Conservation (phyloP, 2,329 filamentous ascomycete genomes). For the Alternaria sp. region DNA sequence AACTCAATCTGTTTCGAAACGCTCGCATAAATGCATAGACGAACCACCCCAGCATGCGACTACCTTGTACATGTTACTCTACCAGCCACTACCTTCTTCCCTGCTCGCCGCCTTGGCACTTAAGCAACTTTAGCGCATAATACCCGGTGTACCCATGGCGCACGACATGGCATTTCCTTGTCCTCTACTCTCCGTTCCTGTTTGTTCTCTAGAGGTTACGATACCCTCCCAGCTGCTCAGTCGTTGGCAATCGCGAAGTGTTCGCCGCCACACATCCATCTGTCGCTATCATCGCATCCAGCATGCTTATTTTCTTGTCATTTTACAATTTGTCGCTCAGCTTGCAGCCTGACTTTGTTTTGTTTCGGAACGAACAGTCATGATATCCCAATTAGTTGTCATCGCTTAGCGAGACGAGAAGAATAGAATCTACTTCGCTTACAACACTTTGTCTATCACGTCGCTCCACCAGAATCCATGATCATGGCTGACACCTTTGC, state of each 20-base stretch:
- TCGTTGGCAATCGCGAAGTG: conserved; percentile 15
- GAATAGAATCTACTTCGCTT: background rate
- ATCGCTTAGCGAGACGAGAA: background rate
- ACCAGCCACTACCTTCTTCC: background rate
- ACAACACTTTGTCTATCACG: background rate
- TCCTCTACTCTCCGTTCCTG: background rate
- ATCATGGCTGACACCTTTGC: background rate
- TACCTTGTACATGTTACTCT: conserved; percentile 7
- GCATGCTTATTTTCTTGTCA: conserved; percentile 11
- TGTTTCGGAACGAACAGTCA: background rate
- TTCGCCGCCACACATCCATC: conserved; percentile 16
- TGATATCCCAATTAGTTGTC: background rate
- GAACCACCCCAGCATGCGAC: background rate
- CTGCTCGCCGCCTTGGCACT: background rate
- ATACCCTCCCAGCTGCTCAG: conserved; percentile 7
- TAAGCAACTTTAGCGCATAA: conserved; percentile 9
- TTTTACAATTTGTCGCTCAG: background rate
- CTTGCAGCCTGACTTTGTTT: background rate
- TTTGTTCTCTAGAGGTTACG: conserved; percentile 9
- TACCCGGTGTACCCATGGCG: conserved; percentile 18
- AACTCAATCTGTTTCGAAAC: conserved; percentile 25
- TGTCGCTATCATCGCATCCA: conserved; percentile 26
- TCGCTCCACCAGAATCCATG: background rate
- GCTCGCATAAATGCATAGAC: conserved; percentile 20
- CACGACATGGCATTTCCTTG: conserved; percentile 2